These are phyloP conservation scores for Pterulicium gracile DNA, from an alignment of 1,284 basidiomycete species.

Conservation along the genomic window DNA sequence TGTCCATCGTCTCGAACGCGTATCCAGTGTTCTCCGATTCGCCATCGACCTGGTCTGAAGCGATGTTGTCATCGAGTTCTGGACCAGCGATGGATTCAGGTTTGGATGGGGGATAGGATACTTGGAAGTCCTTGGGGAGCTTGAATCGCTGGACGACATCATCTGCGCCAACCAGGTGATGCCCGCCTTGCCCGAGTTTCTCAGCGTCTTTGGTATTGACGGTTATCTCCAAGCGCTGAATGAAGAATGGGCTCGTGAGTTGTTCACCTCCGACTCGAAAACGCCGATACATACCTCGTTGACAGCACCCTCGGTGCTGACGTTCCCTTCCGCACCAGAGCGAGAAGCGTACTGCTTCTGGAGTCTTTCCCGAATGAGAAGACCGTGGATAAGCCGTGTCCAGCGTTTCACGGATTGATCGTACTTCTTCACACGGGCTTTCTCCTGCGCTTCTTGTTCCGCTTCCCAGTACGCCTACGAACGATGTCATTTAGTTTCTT, in stretches of 20 bases:
- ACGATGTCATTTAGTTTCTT: conserved; percentile 4
- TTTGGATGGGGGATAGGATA: conserved; percentile 13
- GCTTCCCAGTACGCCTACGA: conserved; percentile 75
- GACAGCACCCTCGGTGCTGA: too few relatives aligned
- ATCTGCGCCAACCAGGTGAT: conserved; percentile 60
- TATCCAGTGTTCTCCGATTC: too few relatives aligned
- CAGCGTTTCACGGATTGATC: conserved; percentile 84
- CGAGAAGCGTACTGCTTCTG: conserved; percentile 71
- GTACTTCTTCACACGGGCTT: conserved; percentile 64
- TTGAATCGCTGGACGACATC: conserved; percentile 62
- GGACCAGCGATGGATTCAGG: conserved; percentile 9
- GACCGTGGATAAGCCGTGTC: conserved; percentile 80
- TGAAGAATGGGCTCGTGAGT: too few relatives aligned
- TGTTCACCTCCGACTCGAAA: too few relatives aligned
- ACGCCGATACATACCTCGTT: too few relatives aligned
- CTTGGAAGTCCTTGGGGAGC: conserved; percentile 42
- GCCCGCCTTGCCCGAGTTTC: conserved; percentile 36
- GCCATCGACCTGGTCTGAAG: too few relatives aligned
- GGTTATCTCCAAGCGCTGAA: too few relatives aligned
- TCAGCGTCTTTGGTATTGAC: too few relatives aligned
- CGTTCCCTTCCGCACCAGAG: conserved; percentile 18
- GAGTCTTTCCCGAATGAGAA: conserved; percentile 76
- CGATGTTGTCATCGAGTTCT: too few relatives aligned
- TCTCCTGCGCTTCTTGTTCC: conserved; percentile 69
- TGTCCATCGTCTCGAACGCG: too few relatives aligned